Evolutionary conservation across 2,329 filamentous ascomycete genomes (phyloP).

Genomic region (Cladosporium sp.): DNA sequence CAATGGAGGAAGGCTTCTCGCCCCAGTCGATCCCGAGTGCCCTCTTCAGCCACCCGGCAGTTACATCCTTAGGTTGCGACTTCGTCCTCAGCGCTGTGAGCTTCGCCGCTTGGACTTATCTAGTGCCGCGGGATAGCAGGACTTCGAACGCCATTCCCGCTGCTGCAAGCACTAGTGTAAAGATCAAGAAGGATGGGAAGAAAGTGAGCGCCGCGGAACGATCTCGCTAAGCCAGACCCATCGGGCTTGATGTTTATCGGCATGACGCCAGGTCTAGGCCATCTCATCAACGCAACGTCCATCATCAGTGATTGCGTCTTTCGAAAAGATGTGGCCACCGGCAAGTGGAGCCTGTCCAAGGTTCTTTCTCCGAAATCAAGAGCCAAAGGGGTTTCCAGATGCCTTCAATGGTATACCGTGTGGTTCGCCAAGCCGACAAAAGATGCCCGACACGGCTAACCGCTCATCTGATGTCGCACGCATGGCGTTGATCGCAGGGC

Average conservation of each 20-base stretch:
- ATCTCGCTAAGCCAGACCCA: background rate
- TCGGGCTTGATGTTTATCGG: background rate
- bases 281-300: background rate
- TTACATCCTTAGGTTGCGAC: slow-evolving; percentile 34
- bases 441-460: background rate
- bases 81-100: slow-evolving; percentile 27
- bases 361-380: background rate
- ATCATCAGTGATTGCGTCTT: no score
- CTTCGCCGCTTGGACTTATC: slow-evolving; percentile 22
- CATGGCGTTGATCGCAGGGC: background rate
- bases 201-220: background rate
- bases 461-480: background rate
- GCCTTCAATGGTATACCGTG: background rate
- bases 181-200: background rate
- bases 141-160: background rate
- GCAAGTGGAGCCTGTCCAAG: background rate
- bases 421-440: background rate
- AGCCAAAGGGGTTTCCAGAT: background rate
- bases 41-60: slow-evolving; percentile 35
- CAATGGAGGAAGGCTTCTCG: slow-evolving; percentile 1
- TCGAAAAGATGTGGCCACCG: background rate
- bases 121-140: background rate
- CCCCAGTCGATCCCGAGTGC: slow-evolving; percentile 15
- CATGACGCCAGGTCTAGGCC: background rate
- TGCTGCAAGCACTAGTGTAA: background rate